Base-by-base conservation (phyloP, 2,329 filamentous ascomycete genomes). In the Scedosporium dehoogii region DNA sequence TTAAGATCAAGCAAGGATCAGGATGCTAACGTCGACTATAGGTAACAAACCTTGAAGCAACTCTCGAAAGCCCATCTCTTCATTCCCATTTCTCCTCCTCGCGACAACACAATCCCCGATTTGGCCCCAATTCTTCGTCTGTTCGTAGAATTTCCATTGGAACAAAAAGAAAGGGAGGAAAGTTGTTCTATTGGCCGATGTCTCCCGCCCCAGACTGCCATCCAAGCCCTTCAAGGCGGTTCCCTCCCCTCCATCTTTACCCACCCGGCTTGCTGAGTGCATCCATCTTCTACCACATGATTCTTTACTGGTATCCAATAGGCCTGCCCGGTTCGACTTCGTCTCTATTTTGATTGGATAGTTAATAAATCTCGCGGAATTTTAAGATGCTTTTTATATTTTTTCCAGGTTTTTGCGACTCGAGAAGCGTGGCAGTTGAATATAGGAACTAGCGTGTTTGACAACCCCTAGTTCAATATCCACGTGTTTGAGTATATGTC, bases 221-320 rank as follows among this genome's bases (percentile, higher is more conserved):
- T n/a, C 18, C 21, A 18, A 18, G 3, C 16, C 48, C 48, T 53
- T 53, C 9, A 21, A 23, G 48, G 21, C 42, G 48, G 55, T 57
- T 57, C 58, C 7, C 58, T 41, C 18, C 18, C 38, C 33, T 25
- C 21, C 29, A 46, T 25, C n/a, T 12, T 25, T 21, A 25, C 18
- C 9, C 48, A 46, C 48, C 48, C 29, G 16, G 41, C 21, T 16
- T 42, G 9, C 38, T n/a, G 41, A 23, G 58, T 42, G 58, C 58
- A 59, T 41, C 33, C 14, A 10, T 41, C 14, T 44, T 46, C 58
- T 46, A 18, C 58, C 58, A 59, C 58, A 59, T 59, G 58, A 59
- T 59, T 59, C 41, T 41, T 42, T 9, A 12, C 16, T 16, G 41
- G 58, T 42, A 33, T 59, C 58, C 41, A 38, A 41, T 41, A 33